Conservation (phyloP, 2,329 filamentous ascomycete genomes). For the Claviceps purpurea region DNA sequence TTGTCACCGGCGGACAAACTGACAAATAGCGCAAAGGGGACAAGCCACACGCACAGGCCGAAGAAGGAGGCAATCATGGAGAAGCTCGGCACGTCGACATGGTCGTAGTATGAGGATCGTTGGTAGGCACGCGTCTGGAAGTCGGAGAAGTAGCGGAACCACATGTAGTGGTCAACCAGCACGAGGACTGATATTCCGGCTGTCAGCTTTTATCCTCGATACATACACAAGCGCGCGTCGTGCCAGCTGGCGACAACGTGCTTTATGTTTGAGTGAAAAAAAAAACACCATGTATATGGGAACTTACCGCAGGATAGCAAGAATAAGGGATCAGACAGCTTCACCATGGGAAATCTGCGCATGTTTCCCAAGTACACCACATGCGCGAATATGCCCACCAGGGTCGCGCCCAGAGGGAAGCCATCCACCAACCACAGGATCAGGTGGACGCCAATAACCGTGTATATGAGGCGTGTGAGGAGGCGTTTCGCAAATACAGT, state of each 20-base stretch:
- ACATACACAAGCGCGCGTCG: neutral
- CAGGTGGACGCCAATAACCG: conserved; percentile 59
- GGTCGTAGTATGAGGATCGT: conserved; percentile 49
- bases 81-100: conserved; percentile 59
- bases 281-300: neutral
- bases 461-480: conserved; percentile 75
- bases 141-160: conserved; percentile 84
- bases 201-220: neutral
- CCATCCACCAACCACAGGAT: conserved; percentile 68
- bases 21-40: conserved; percentile 91
- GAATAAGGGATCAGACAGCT: conserved; percentile 77
- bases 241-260: neutral
- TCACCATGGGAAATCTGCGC: conserved; percentile 59
- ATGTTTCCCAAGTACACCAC: conserved; percentile 82
- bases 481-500: conserved; percentile 83
- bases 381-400: conserved; percentile 69
- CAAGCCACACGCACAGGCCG: conserved; percentile 89
- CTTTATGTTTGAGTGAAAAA: neutral
- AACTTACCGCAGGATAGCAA: conserved; percentile 58
- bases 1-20: conserved; percentile 90
- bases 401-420: conserved; percentile 65
- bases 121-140: conserved; percentile 44
- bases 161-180: conserved; percentile 80
- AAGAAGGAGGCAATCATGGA: conserved; percentile 95
- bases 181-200: conserved; percentile 53